Conservation (phyloP, 2,329 filamentous ascomycete genomes). For the Alternaria sp. region DNA sequence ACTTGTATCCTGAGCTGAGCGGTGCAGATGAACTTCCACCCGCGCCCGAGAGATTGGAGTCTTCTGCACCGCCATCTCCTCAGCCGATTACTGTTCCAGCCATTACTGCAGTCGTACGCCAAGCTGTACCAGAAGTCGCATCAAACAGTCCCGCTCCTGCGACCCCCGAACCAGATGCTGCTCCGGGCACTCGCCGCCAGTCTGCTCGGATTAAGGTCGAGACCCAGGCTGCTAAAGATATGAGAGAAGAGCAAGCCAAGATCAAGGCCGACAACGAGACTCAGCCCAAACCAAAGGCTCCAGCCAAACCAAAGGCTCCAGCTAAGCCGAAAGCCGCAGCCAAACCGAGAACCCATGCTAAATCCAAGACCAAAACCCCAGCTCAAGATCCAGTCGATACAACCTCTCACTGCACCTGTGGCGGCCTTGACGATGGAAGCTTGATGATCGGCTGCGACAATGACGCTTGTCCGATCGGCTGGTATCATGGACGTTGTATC, state of each 20-base stretch:
- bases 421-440: constrained; percentile 1
- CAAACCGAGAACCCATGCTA: no score
- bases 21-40: background rate
- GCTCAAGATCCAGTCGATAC: background rate
- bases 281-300: background rate
- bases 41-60: background rate
- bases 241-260: background rate
- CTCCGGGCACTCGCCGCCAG: background rate
- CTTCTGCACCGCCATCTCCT: background rate
- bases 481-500: constrained; percentile 13
- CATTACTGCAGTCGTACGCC: background rate
- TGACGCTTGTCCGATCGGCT: background rate
- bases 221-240: background rate
- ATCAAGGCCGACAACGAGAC: background rate
- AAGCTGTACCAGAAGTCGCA: background rate
- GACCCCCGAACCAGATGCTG: background rate
- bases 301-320: background rate
- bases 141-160: background rate
- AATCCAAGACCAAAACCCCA: background rate
- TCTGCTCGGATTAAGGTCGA: background rate
- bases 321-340: background rate
- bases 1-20: background rate
- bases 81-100: background rate
- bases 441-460: constrained; percentile 14
- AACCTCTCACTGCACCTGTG: constrained; percentile 5